Base-by-base conservation (phyloP, 2,329 filamentous ascomycete genomes). In the Purpureocillium takamizusanense region DNA sequence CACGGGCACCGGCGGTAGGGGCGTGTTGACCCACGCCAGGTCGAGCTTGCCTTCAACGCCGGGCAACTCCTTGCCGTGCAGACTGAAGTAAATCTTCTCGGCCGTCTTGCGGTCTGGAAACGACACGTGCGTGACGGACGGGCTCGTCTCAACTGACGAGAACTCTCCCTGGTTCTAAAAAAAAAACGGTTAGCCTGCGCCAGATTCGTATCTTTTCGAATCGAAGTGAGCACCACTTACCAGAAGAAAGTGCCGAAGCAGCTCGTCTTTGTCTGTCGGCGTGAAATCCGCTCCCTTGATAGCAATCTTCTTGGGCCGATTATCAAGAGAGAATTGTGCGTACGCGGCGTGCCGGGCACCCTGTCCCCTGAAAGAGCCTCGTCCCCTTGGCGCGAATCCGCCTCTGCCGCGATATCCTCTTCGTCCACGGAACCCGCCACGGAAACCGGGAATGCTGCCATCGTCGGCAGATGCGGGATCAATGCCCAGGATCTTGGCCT, bases 21-120 rank as follows among this genome's bases (percentile, higher is more conserved):
- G 46, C 17, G 49, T 46, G 28, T 49, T 63, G 17, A 67, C 68
- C 85, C 85, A 90, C 1, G 72, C 58, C 30, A 86, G 56, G 39
- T 86, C 78, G 11, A 87, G 66, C 33, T 72, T 73, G 31, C 74
- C 78, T 2, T 70, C 62, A 10, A 86, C 61, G 7, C 77, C 74
- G 0, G 80, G 76, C 31, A 88, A 74, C 15, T 71, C 62, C 32
- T 70, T 69, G 33, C 67, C 67, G 34, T 72, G 55, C n/a, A 77
- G 60, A 21, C 72, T 66, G 49, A 76, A 74, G 62, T 73, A 75
- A 50, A 83, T 81, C 46, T 72, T 78, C 55, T 90, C 85, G 4
- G 83, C 85, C 12, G 81, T 81, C 53, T 76, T 76, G 41, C 79
- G 75, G 50, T 83, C 78, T 41, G 75, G 77, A 54, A 84, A 84